Base-by-base conservation (phyloP, 2,329 filamentous ascomycete genomes). In the Fusarium odoratissimum region DNA sequence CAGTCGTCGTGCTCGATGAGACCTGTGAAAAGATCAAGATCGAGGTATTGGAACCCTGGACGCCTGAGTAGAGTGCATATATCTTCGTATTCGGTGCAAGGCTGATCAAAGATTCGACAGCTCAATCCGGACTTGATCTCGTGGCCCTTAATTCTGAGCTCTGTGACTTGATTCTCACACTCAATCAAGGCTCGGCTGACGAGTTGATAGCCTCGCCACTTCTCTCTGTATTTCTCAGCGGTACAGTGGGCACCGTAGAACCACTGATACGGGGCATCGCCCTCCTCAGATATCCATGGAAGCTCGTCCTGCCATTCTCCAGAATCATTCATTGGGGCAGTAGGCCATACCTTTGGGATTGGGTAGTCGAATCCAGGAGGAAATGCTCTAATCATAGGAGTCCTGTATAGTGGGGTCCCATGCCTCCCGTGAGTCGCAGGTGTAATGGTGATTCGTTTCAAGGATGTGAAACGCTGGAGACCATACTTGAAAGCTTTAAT, bases 321-420 rank as follows among this genome's bases (percentile, higher is more conserved):
- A 2, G 3, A 0, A 19, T 25, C 8, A 19, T 33, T 35, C 42
- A 23, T 41, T 8, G 17, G 38, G 8, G 6, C 2, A 13, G 19
- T 12, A 12, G 57, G 58, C 62, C 62, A 65, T 25, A 35, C 21
- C 21, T 12, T 46, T 5, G 63, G 60, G 5, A 44, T 10, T 12
- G 63, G 44, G 6, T 65, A 66, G n/a, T 58, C 61, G 6, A 66
- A 65, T 1, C 44, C n/a, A 2, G 10, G 19, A 40, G 63, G 63
- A 14, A 66, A 65, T 0, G 42, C 19, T 3, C 33, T 65, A 8
- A 66, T 65, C 49, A 66, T 65, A 4, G 60, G 63, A 9, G 60
- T 66, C 0, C 6, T 38, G 13, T 40, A 31, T 11, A 66, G 35
- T 4, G 63, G 60, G 3, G 44, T 21, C 0, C 28, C 16, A 17